Conservation (phyloP, 106 monocot species). For the Dendrobium huoshanense region DNA sequence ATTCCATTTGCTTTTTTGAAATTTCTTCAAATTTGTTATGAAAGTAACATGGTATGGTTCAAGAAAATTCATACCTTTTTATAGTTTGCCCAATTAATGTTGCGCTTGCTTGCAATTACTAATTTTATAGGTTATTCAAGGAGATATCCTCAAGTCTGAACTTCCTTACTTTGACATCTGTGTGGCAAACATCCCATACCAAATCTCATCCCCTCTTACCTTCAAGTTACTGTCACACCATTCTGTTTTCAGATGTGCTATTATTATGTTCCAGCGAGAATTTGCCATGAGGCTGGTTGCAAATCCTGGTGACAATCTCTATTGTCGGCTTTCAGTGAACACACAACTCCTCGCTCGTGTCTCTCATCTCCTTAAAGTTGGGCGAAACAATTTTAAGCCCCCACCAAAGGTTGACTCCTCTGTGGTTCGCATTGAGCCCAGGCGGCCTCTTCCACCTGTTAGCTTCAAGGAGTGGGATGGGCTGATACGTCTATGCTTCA, state of each 20-base stretch:
- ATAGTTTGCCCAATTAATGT: background rate
- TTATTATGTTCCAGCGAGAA: constrained; percentile 91
- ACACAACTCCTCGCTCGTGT: constrained; percentile 76
- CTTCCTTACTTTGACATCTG: constrained; percentile 98
- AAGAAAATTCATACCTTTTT: background rate
- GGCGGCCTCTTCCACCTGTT: constrained; percentile 65
- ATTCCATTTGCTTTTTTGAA: background rate
- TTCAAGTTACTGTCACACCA: constrained; percentile 85
- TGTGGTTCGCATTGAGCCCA: constrained; percentile 89
- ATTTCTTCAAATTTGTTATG: background rate
- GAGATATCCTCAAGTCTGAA: constrained; percentile 83
- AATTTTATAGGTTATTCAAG: constrained; percentile 72
- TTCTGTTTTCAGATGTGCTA: constrained; percentile 70
- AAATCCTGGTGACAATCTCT: constrained; percentile 70
- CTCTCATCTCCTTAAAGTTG: constrained; percentile 80
- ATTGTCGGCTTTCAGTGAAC: constrained; percentile 85
- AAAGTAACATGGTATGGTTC: background rate
- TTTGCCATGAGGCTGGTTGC: constrained; percentile 86
- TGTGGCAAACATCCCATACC: constrained; percentile 93
- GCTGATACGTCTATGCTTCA: constrained; percentile 72
- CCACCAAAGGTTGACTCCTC: constrained; percentile 97
- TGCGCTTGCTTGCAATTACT: background rate
- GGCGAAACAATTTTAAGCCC: constrained; percentile 87
- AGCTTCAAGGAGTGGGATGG: constrained; percentile 98
- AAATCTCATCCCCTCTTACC: constrained; percentile 90